Conservation (phyloP, 169 alveolate species). For the Cryptosporidium baileyi region DNA sequence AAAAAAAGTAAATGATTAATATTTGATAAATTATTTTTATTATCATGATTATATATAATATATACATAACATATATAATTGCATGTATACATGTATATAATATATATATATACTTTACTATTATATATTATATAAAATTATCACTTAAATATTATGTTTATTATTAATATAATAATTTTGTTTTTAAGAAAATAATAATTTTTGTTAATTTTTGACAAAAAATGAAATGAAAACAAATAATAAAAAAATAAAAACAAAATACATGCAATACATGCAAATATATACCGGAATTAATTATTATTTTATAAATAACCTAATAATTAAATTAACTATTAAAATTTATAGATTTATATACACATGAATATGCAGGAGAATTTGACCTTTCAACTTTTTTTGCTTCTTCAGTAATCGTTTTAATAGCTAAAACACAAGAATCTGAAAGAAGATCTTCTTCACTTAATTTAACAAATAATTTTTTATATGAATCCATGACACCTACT, state of each 20-base stretch:
- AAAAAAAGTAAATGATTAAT: neutral
- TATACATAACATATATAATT: neutral
- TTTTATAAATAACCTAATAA: neutral
- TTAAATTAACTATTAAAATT: neutral
- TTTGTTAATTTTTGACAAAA: neutral
- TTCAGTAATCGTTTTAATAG: conserved; percentile 73
- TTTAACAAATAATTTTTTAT: conserved; percentile 74
- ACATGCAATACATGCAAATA: too few species aligned
- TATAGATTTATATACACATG: conserved; percentile 69
- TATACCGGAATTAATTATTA: neutral
- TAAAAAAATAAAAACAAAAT: neutral
- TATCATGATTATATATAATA: neutral
- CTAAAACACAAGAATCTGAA: conserved; percentile 71
- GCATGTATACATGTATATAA: conserved; percentile 39
- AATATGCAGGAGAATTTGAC: conserved; percentile 71
- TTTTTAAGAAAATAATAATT: neutral
- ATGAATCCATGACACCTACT: conserved; percentile 71
- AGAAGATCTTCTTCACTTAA: conserved; percentile 51
- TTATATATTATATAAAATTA: neutral
- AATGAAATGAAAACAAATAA: neutral
- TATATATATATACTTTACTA: neutral
- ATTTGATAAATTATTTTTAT: neutral
- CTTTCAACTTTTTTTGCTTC: conserved; percentile 73
- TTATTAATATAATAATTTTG: neutral
- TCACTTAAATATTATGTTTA: neutral